These are phyloP conservation scores for Flaveria floridana DNA, from an alignment of 140 eudicot species.

Conservation along the genomic window DNA sequence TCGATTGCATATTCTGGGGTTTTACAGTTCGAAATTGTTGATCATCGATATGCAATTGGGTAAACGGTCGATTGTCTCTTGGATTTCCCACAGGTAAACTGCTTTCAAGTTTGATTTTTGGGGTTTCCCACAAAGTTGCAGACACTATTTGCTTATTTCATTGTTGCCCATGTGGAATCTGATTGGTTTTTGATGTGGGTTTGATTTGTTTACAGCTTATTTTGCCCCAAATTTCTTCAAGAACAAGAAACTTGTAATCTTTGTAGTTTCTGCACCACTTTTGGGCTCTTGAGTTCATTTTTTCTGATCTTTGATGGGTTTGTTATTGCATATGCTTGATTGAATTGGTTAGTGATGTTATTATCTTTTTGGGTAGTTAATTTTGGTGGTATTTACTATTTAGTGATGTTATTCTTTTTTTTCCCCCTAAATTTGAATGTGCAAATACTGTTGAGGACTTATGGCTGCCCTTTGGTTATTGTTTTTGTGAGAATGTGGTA, in stretches of 20 bases:
- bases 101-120: conserved; percentile 19
- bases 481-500: conserved; percentile 26
- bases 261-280: not conserved
- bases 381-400: not conserved
- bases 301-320: not conserved
- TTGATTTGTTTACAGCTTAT: conserved; percentile 29
- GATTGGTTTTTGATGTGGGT: conserved; percentile 21
- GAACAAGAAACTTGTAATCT: not conserved
- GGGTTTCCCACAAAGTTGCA: conserved; percentile 10
- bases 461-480: conserved; percentile 9
- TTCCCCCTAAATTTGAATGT: conserved; percentile 6
- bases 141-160: not conserved
- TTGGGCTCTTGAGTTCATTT: not conserved
- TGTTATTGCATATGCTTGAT: conserved; percentile 19
- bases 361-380: not conserved
- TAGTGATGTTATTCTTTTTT: conserved; percentile 1
- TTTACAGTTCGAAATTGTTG: conserved; percentile 1
- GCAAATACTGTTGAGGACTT: not conserved
- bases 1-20: conserved; percentile 33
- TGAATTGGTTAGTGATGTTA: conserved; percentile 24
- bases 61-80: conserved; percentile 12
- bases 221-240: conserved; percentile 22
- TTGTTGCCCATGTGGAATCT: conserved; percentile 14
- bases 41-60: not conserved
- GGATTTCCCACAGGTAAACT: conserved; percentile 37